phyloP scores from a whole-genome alignment of 164 flowering plant genomes.

The Saururus chinensis region DNA sequence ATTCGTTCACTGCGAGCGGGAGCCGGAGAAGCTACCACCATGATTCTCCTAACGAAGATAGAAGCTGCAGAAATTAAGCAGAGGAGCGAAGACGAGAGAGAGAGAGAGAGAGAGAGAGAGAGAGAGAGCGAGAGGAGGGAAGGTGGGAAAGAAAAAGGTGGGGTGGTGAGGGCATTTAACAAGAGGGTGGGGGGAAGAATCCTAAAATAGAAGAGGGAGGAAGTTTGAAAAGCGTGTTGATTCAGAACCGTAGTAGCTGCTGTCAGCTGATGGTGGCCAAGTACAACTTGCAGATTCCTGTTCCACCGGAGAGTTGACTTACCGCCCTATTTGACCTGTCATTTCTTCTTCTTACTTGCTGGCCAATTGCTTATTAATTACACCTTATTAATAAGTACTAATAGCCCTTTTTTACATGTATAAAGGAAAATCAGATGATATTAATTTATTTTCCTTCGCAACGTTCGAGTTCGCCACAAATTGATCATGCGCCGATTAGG shows the following conservation, averaged over 20 bases:
- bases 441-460: too few relatives aligned
- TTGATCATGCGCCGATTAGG: too few relatives aligned
- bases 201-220: neutral
- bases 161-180: neutral
- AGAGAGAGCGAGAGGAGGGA: neutral
- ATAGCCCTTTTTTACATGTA: too few relatives aligned
- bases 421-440: too few relatives aligned
- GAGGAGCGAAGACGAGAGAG: neutral
- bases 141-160: neutral
- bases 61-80: neutral
- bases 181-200: neutral
- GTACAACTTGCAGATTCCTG: slow-evolving; percentile 10
- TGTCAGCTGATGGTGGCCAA: neutral
- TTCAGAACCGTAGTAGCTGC: slow-evolving; percentile 6
- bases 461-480: too few relatives aligned
- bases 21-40: slow-evolving; percentile 15
- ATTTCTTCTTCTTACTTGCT: neutral
- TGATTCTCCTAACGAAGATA: neutral
- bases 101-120: neutral
- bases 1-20: slow-evolving; percentile 1
- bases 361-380: too few relatives aligned
- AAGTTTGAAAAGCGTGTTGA: slow-evolving; percentile 3
- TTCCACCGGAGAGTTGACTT: slow-evolving; percentile 5
- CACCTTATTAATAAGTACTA: too few relatives aligned
- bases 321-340: slow-evolving; percentile 1